phyloP scores from a whole-genome alignment of 768 basidiomycete species.

The Tricholoma flavovirens region DNA sequence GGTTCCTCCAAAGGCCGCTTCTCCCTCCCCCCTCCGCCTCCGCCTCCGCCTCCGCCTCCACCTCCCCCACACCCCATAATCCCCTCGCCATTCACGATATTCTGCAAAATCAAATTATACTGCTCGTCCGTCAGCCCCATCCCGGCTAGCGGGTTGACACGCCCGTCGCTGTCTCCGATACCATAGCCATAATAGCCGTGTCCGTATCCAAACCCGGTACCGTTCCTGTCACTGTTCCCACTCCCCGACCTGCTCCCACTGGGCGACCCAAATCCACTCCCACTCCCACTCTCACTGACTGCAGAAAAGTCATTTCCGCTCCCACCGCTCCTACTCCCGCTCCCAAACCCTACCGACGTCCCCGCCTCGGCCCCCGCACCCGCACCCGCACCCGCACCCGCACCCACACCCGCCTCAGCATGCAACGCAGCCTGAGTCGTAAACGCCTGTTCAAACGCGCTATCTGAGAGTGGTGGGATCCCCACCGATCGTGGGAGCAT shows the following conservation, averaged over 20 bases:
- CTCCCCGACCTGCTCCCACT: too few relatives aligned
- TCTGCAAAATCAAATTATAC: conserved; percentile 73
- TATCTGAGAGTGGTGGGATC: conserved; percentile 55
- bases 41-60: conserved; percentile 4
- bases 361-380: too few relatives aligned
- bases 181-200: too few relatives aligned
- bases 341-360: too few relatives aligned
- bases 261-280: too few relatives aligned
- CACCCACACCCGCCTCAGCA: too few relatives aligned
- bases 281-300: too few relatives aligned
- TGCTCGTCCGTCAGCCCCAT: conserved; percentile 90
- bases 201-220: conserved; percentile 3
- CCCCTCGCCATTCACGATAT: conserved; percentile 60
- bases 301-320: too few relatives aligned
- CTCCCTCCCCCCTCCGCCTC: conserved; percentile 29
- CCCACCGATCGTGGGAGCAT: conserved; percentile 60
- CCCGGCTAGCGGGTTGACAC: conserved; percentile 78
- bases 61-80: conserved; percentile 38
- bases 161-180: conserved; percentile 42
- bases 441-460: conserved; percentile 50
- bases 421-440: conserved; percentile 21
- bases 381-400: too few relatives aligned
- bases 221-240: too few relatives aligned
- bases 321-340: not conserved
- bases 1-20: too few relatives aligned